These are phyloP conservation scores for Daldinia vernicosa DNA, from an alignment of 495 filamentous ascomycete species.

Conservation along the genomic window DNA sequence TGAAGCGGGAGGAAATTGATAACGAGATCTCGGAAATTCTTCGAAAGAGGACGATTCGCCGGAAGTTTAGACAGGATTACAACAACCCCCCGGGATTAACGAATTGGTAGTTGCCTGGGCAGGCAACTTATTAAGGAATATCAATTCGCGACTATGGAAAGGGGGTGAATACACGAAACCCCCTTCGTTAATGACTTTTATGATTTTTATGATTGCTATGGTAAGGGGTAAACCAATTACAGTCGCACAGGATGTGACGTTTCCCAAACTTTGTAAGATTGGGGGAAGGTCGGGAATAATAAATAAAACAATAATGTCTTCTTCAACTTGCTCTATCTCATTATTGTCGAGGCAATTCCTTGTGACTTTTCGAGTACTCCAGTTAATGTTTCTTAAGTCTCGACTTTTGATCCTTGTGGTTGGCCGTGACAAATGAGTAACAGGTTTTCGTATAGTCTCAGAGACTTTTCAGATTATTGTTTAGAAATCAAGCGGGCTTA, in stretches of 20 bases:
- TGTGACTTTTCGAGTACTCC: too few species aligned
- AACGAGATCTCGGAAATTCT: constrained; percentile 16
- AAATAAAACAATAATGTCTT: too few species aligned
- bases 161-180: not conserved
- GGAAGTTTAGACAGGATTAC: constrained; percentile 24
- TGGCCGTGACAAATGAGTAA: too few species aligned
- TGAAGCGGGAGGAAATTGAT: constrained; percentile 8
- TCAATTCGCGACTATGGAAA: not conserved
- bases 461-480: too few species aligned
- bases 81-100: constrained; percentile 9
- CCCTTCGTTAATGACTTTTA: not conserved
- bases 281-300: not conserved
- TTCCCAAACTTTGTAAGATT: not conserved
- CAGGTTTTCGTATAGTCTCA: too few species aligned
- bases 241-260: not conserved
- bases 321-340: too few species aligned
- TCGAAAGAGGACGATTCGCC: constrained; percentile 15
- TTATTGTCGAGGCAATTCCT: too few species aligned
- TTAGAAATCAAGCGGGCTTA: too few species aligned
- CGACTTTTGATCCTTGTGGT: too few species aligned
- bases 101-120: constrained; percentile 19
- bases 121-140: not conserved
- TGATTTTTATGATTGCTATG: not conserved
- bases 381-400: too few species aligned
- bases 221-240: not conserved